A percentile compares a stretch with the other conserved stretches of the same genome.
Conservation (phyloP, 495 filamentous ascomycete genomes). For the Letharia lupina region DNA sequence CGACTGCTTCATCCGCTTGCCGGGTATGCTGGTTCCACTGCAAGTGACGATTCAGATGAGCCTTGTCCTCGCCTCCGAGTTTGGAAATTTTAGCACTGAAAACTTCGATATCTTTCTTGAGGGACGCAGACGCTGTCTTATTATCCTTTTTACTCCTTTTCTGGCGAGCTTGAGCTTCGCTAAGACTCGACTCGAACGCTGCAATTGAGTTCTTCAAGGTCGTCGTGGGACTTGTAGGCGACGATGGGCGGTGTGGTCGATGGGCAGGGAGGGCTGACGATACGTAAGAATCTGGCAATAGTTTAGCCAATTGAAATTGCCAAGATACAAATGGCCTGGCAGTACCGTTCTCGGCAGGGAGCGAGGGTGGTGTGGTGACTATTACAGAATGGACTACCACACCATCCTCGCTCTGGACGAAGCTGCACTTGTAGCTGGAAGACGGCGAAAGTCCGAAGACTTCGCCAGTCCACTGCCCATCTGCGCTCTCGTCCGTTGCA, state of each 20-base stretch:
- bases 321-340: background rate
- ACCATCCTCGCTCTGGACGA: constrained; percentile 65
- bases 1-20: constrained; percentile 71
- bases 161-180: constrained; percentile 65
- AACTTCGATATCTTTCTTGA: constrained; percentile 75
- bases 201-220: constrained; percentile 83
- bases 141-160: constrained; percentile 74
- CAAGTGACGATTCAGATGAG: constrained; percentile 67
- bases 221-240: constrained; percentile 81
- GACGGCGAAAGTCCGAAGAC: constrained; percentile 81
- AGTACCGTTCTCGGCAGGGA: constrained; percentile 56
- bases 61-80: constrained; percentile 73
- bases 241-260: constrained; percentile 65
- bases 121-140: constrained; percentile 55
- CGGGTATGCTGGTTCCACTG: constrained; percentile 70
- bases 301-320: constrained; percentile 6
- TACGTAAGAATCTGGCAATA: constrained; percentile 26
- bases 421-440: constrained; percentile 79
- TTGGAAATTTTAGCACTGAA: constrained; percentile 57
- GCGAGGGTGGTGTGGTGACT: constrained; percentile 68
- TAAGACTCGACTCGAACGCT: constrained; percentile 67
- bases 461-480: constrained; percentile 63
- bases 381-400: constrained; percentile 67
- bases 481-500: constrained; percentile 40
- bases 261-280: constrained; percentile 41